A percentile compares a stretch with the other conserved stretches of the same genome.
phyloP scores from a whole-genome alignment of 2,329 filamentous ascomycete species.

The Allantophomopsis lycopodina region DNA sequence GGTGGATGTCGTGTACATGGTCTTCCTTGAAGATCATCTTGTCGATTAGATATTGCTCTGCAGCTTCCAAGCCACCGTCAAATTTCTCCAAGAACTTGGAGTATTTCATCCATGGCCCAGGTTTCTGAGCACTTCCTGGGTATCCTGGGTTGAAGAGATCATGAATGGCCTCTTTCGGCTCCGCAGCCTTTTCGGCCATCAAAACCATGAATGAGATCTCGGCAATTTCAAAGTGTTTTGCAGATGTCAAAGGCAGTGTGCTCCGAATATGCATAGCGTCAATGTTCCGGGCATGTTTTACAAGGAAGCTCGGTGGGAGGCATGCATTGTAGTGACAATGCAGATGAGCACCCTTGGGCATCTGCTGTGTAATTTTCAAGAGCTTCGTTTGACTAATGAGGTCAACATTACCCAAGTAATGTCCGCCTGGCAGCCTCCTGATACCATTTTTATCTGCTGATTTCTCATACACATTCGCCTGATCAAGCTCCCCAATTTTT shows the following conservation, averaged over 20 bases:
- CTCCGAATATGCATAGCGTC: slow-evolving; percentile 58
- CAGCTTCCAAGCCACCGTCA: slow-evolving; percentile 16
- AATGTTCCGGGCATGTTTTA: slow-evolving; percentile 38
- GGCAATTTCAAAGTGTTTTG: slow-evolving; percentile 17
- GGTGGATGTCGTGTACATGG: slow-evolving; percentile 38
- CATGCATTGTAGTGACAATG: slow-evolving; percentile 74
- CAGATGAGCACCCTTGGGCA: slow-evolving; percentile 62
- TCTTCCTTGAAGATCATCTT: slow-evolving; percentile 50
- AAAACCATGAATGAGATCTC: slow-evolving; percentile 48
- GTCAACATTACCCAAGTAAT: slow-evolving; percentile 41
- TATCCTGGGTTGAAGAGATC: slow-evolving; percentile 37
- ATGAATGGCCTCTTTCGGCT: slow-evolving; percentile 18
- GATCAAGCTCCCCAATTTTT: neutral
- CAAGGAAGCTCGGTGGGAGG: slow-evolving; percentile 42
- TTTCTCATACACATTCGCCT: slow-evolving; percentile 9
- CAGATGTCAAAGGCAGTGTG: slow-evolving; percentile 30
- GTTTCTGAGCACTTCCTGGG: slow-evolving; percentile 4
- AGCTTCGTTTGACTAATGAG: slow-evolving; percentile 42
- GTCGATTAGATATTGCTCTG: slow-evolving; percentile 38
- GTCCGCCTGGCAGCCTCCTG: slow-evolving; percentile 27
- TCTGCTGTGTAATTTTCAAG: slow-evolving; percentile 36
- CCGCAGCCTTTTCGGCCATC: neutral
- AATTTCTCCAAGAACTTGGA: slow-evolving; percentile 25
- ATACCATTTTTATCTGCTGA: slow-evolving; percentile 11
- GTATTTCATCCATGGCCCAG: slow-evolving; percentile 31